Conservation (phyloP, 768 basidiomycete genomes). For the Kwoniella botswanensis region DNA sequence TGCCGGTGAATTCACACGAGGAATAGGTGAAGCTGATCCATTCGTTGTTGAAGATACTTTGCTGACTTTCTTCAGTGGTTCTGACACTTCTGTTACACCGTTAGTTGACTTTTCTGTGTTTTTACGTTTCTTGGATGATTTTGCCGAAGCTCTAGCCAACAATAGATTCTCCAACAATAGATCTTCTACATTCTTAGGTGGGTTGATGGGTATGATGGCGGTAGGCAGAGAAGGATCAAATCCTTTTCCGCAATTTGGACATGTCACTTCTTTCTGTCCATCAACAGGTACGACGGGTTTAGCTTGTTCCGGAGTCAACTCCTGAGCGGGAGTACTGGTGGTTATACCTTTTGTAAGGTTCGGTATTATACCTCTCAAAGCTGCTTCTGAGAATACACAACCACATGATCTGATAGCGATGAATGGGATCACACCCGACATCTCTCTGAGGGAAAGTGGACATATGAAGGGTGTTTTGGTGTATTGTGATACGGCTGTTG, state of each 20-base stretch:
- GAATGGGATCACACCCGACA: constrained; percentile 89
- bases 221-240: constrained; percentile 34
- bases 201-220: constrained; percentile 49
- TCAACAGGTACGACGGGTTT: constrained; percentile 29
- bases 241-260: constrained; percentile 51
- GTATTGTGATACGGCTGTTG: constrained; percentile 48
- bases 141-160: constrained; percentile 32
- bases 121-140: constrained; percentile 50
- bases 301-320: constrained; percentile 28
- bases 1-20: constrained; percentile 3
- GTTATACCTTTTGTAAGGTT: constrained; percentile 73
- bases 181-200: constrained; percentile 45
- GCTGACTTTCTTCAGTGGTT: constrained; percentile 7
- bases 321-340: constrained; percentile 63
- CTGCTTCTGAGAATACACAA: constrained; percentile 86
- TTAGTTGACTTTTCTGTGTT: constrained; percentile 14
- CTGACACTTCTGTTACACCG: constrained; percentile 4
- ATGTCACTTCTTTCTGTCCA: constrained; percentile 32
- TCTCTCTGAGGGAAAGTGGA: constrained; percentile 88
- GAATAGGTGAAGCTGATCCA: background rate
- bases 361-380: constrained; percentile 73
- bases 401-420: constrained; percentile 85
- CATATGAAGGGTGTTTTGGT: constrained; percentile 81
- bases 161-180: constrained; percentile 38
- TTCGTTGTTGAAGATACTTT: background rate